Base-by-base conservation (phyloP, 192 early-diverging fungal genomes). In the Mortierella claussenii region DNA sequence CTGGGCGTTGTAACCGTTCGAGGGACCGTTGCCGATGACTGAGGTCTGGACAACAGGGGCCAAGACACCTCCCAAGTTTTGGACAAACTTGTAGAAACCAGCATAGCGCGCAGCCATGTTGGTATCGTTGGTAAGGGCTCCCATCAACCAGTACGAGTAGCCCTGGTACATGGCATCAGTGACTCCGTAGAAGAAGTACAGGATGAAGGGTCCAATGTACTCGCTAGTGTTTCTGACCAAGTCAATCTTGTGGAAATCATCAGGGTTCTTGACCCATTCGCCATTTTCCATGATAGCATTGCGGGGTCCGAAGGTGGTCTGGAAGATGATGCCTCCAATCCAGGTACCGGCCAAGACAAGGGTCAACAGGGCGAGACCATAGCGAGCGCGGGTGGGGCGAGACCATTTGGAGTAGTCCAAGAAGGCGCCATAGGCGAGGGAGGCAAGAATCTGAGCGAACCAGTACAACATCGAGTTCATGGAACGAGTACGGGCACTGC, bases 101-200 rank as follows among this genome's bases (percentile, higher is more conserved):
- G 88, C 85, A 65, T 87, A 94, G 46, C 90, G 89, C 33, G 92
- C 84, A 69, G 89, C 84, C 64, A 81, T 71, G 69, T 87, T 85
- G 66, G 86, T 86, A 73, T 96, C 92, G 82, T 95, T 95, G 33
- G 92, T 89, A 50, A 94, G 81, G 36, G 94, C 85, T 20, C 94
- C 95, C 70, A 96, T 89, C 31, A 96, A 69, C 93, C 93, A 96
- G 89, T 96, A 95, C 1, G 81, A 67, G 68, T 66, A 82, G 49
- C 69, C 81, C 85, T 96, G 95, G 84, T 90, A 94, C 79, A 95
- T 87, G 45, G 95, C 90, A 81, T 96, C 95, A 60, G 74, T 74
- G 17, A 91, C 31, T 51, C 95, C 95, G 65, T 90, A 94, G 53
- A 85, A 49, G 51, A 91, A 55, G 75, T 94, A 96, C 37, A 92